These are phyloP conservation scores for Melanopsichium pennsylvanicum DNA, from an alignment of 1,284 basidiomycete species.

Conservation along the genomic window DNA sequence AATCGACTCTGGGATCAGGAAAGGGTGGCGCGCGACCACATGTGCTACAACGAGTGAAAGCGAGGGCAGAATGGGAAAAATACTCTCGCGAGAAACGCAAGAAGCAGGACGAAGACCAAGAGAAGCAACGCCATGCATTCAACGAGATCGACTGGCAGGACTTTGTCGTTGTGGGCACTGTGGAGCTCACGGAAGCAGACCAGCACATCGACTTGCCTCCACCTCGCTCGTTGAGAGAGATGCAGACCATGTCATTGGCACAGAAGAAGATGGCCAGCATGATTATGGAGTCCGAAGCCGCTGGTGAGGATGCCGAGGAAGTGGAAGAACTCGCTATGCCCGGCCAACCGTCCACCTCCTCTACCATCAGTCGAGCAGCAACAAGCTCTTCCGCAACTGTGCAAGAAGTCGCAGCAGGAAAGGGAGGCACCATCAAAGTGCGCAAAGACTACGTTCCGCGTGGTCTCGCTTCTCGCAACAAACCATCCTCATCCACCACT, in stretches of 20 bases:
- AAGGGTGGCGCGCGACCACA: slow-evolving; percentile 71
- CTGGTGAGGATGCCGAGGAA: slow-evolving; percentile 75
- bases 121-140: slow-evolving; percentile 69
- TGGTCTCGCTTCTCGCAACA: slow-evolving; percentile 39
- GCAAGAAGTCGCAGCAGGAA: slow-evolving; percentile 17
- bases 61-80: slow-evolving; percentile 87
- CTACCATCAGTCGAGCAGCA: neutral
- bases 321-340: slow-evolving; percentile 69
- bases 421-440: slow-evolving; percentile 70
- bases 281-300: slow-evolving; percentile 85
- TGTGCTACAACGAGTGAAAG: slow-evolving; percentile 77
- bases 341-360: slow-evolving; percentile 6
- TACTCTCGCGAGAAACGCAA: slow-evolving; percentile 83
- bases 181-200: slow-evolving; percentile 94
- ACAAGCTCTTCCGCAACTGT: slow-evolving; percentile 3
- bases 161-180: slow-evolving; percentile 97
- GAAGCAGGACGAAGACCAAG: slow-evolving; percentile 85
- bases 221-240: slow-evolving; percentile 91
- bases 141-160: slow-evolving; percentile 99
- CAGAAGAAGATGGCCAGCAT: slow-evolving; percentile 98
- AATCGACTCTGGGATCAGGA: slow-evolving; percentile 28
- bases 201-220: slow-evolving; percentile 82
- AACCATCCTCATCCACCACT: slow-evolving; percentile 11
- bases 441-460: slow-evolving; percentile 90
- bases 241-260: slow-evolving; percentile 93